These are phyloP conservation scores for Mycena galericulata DNA, from an alignment of 768 basidiomycete species.

Conservation along the genomic window DNA sequence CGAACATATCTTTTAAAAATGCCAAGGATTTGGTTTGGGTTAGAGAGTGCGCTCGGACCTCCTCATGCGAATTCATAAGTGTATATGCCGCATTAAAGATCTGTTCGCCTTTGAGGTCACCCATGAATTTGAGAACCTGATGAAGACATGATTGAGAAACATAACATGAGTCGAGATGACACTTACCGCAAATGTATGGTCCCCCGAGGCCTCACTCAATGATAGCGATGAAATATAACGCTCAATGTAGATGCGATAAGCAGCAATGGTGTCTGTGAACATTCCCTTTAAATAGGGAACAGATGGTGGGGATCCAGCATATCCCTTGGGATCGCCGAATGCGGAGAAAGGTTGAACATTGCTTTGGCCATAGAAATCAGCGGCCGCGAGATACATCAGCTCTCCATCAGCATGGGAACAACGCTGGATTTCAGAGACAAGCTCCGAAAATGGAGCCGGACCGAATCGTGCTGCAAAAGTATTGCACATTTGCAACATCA, in stretches of 20 bases:
- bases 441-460: constrained; percentile 8
- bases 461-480: not conserved
- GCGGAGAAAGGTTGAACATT: too few relatives aligned
- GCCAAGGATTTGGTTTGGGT: not conserved
- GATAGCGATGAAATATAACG: not conserved
- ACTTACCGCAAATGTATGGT: not conserved
- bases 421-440: constrained; percentile 1
- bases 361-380: too few relatives aligned
- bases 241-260: not conserved
- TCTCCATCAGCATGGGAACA: not conserved
- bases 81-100: not conserved
- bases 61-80: not conserved
- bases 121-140: not conserved
- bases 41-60: not conserved
- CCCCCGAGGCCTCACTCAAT: not conserved
- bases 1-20: too few relatives aligned
- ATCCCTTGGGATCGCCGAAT: too few relatives aligned
- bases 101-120: too few relatives aligned
- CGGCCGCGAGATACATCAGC: not conserved
- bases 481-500: not conserved
- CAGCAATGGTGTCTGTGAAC: not conserved
- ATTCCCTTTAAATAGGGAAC: not conserved
- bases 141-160: not conserved
- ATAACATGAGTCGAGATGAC: not conserved
- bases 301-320: not conserved